Percentiles rank a stretch among this genome's conserved stretches.
These are phyloP conservation scores for Hypoxylon perforatum DNA, from an alignment of 495 filamentous ascomycete genomes.

Conservation along the genomic window DNA sequence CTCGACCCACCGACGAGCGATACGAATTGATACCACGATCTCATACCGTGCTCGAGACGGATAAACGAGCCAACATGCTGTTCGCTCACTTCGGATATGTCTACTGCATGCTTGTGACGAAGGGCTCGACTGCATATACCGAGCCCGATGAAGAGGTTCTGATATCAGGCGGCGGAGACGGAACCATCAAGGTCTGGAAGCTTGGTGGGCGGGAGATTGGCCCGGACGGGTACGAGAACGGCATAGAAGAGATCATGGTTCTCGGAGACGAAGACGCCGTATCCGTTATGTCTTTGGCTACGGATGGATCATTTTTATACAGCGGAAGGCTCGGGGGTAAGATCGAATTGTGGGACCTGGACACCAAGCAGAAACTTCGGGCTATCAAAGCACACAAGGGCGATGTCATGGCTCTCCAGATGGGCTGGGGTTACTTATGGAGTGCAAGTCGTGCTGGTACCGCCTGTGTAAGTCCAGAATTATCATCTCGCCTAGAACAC, in stretches of 20 bases:
- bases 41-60: constrained; percentile 78
- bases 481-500: background rate
- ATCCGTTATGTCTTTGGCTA: constrained; percentile 81
- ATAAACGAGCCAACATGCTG: constrained; percentile 80
- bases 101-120: constrained; percentile 90
- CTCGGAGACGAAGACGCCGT: constrained; percentile 84
- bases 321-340: constrained; percentile 89
- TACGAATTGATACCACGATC: constrained; percentile 64
- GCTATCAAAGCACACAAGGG: constrained; percentile 81
- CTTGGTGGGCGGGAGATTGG: constrained; percentile 62
- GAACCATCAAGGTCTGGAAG: constrained; percentile 90
- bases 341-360: constrained; percentile 95
- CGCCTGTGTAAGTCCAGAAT: constrained; percentile 70
- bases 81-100: constrained; percentile 97
- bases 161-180: constrained; percentile 92
- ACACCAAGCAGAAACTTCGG: constrained; percentile 89
- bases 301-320: constrained; percentile 90
- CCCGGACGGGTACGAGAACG: constrained; percentile 54
- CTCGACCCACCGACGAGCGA: constrained; percentile 66
- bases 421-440: constrained; percentile 86
- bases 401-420: constrained; percentile 85
- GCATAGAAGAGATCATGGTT: constrained; percentile 68
- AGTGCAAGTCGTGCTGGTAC: constrained; percentile 83
- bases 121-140: constrained; percentile 67
- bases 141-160: constrained; percentile 79